Evolutionary conservation across 768 basidiomycete species (phyloP), one percentile per base, ranked within the genome.

Genomic region (Tylopilus felleus): DNA sequence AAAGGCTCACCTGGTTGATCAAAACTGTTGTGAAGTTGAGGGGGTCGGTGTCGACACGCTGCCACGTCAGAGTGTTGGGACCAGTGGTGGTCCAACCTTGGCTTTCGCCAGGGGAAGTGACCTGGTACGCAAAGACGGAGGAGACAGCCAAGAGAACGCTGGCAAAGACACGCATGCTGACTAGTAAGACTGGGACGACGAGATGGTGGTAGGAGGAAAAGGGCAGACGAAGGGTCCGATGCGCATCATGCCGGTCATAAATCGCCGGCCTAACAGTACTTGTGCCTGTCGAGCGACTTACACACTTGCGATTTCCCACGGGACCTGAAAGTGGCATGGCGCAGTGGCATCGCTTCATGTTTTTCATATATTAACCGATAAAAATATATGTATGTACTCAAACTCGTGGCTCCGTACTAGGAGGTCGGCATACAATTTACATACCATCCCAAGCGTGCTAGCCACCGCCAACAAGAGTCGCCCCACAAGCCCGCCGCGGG

Each of bases 11-110:
- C 65, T 76, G 68, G 72, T 89, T 88, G 57, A 75, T 77, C 44
- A 95, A 77, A 47, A 90, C 73, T 45, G 79, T 77, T 14, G 87
- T 80, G 69, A 93, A 92, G 71, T 80, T 90, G 48, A 52, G 23
- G 0, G 79, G 71, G 65, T 95, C 93, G 9, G 86, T 88, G 49
- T 58, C 55, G 55, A 91, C 90, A 6, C 78, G 77, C 1, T 68
- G 46, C 91, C 91, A 95, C 7, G 72, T 53, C 51, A 91, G 71
- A 16, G 72, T 75, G 60, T 69, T 85, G 49, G 76, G 61, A 38
- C 80, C 85, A 25, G 68, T 65, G 65, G 75, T 78, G 28, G 76
- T 78, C 90, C 90, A 92, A 45, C 77, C 79, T 22, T 74, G 56
- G 39, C 63, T 56, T 5, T 50, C 52, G 55, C 66, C 74, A 41